Base-by-base conservation (phyloP, 129 eudicot genomes). In the Helianthus tuberosus region DNA sequence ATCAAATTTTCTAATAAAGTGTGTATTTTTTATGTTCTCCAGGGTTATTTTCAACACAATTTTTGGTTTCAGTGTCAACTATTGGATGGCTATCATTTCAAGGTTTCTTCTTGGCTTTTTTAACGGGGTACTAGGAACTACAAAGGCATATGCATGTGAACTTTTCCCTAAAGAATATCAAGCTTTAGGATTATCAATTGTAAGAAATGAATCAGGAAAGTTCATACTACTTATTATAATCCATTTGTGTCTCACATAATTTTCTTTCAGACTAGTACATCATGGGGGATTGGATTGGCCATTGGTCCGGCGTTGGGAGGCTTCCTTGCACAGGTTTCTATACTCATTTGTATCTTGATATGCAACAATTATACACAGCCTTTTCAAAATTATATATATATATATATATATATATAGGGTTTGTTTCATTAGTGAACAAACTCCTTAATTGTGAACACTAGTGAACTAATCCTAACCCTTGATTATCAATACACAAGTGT, bases 221-320 rank as follows among this genome's bases (percentile, higher is more conserved):
- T 16, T 76, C 72, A 92, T 63, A 1, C 23, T 41, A 2, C 8
- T 39, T 12, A 6, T 62, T 5, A 39, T 39, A 39, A 27, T 27
- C 32, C 32, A 27, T 27, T 27, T 27, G 32, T 27, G 3, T 39
- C 0, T 5, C 8, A 5, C 8, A 20, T 52, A 8, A 0, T 43
- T 67, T 44, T 55, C 12, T 67, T 55, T 44, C 81, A 92, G 98
- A 62, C 89, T 54, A 82, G 90, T 73, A 86, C 96, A 75, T 77
- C 98, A 17, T 89, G 96, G 98, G 96, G 95, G n/a, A 81, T 85
- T 20, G 98, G 98, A 76, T 81, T 93, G 73, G 74, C 89, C 23
- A 49, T 89, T 73, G 98, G 98, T 36, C 98, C 98, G 44, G 95
- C 92, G 71, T 41, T 93, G 74, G 98, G 98, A 75, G 98, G 98